Conservation (phyloP, 2,329 filamentous ascomycete genomes). For the Claviceps quebecensis region DNA sequence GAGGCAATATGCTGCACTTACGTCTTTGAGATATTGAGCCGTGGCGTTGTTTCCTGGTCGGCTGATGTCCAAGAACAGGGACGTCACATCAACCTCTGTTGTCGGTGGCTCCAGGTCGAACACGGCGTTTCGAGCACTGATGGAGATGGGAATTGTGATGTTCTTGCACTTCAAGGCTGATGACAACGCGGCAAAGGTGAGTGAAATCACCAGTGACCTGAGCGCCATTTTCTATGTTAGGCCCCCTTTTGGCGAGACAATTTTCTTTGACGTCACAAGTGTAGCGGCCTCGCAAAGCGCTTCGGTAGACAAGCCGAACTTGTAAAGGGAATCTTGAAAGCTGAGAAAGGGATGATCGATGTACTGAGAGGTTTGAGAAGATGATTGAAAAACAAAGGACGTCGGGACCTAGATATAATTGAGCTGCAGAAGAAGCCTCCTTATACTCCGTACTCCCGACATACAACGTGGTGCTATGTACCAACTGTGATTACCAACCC, state of each 20-base stretch:
- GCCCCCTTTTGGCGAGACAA: no score
- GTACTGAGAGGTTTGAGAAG: not conserved
- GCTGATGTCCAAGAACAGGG: conserved; percentile 37
- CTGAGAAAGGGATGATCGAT: not conserved
- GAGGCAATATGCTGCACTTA: conserved; percentile 7
- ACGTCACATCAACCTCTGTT: conserved; percentile 42
- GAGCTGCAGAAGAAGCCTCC: no score
- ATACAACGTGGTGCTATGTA: not conserved
- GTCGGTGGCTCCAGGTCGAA: conserved; percentile 35
- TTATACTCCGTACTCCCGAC: not conserved
- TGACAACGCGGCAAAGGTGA: conserved; percentile 14
- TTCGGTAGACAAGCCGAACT: not conserved
- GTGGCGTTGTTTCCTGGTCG: conserved; percentile 37
- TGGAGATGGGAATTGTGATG: conserved; percentile 39
- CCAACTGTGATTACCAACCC: not conserved
- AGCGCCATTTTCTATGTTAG: not conserved
- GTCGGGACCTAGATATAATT: not conserved
- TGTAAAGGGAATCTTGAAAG: not conserved
- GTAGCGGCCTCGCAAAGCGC: not conserved
- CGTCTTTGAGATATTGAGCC: conserved; percentile 27
- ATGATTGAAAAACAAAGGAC: no score
- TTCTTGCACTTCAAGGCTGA: conserved; percentile 29
- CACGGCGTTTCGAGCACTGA: conserved; percentile 37
- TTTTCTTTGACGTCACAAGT: not conserved
- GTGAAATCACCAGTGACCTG: conserved; percentile 7